phyloP scores from a whole-genome alignment of 352 stramenopile genomes.

The Globisporangium camurandrum region DNA sequence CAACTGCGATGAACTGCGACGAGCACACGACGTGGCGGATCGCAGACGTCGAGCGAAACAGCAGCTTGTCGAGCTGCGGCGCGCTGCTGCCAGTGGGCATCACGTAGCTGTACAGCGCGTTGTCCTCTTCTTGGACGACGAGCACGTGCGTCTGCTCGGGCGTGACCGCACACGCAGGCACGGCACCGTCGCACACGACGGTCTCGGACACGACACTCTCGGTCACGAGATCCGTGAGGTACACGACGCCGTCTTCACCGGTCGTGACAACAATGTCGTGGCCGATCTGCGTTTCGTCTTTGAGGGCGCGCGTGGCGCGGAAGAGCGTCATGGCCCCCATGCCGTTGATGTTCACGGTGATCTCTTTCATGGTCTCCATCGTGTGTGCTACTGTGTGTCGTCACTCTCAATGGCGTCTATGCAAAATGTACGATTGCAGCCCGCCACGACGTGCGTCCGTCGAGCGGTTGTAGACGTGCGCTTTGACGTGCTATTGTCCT shows the following conservation, averaged over 20 bases:
- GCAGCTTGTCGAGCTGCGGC: conserved; percentile 35
- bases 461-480: too few relatives aligned
- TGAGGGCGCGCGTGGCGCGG: conserved; percentile 22
- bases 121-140: conserved; percentile 65
- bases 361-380: conserved; percentile 77
- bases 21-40: conserved; percentile 71
- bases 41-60: conserved; percentile 64
- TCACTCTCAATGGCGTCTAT: too few relatives aligned
- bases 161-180: conserved; percentile 62
- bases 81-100: conserved; percentile 35
- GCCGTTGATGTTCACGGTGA: conserved; percentile 63
- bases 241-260: conserved; percentile 76
- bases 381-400: background rate
- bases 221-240: conserved; percentile 54
- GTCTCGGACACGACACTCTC: conserved; percentile 39
- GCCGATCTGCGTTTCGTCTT: conserved; percentile 14
- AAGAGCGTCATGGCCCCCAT: conserved; percentile 59
- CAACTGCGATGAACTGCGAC: conserved; percentile 51
- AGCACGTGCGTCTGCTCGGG: conserved; percentile 62
- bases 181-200: conserved; percentile 47
- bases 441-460: too few relatives aligned
- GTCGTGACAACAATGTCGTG: conserved; percentile 65
- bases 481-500: too few relatives aligned
- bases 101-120: conserved; percentile 59
- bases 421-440: too few relatives aligned